These are phyloP conservation scores for Boletales sp. DNA, from an alignment of 768 basidiomycete species.

Conservation along the genomic window DNA sequence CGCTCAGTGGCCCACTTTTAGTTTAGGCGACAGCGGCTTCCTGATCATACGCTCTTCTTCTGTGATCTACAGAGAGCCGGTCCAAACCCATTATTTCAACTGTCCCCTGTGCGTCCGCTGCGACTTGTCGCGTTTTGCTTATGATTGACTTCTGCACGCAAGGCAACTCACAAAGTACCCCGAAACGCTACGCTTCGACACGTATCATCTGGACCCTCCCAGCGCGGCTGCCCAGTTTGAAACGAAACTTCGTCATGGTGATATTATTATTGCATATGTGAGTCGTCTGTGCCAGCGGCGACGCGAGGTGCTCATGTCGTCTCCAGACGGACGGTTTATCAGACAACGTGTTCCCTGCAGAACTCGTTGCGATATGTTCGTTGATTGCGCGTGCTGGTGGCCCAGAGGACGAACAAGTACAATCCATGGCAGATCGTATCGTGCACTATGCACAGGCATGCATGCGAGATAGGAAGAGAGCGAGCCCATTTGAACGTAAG, in stretches of 20 bases:
- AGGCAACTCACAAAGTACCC: conserved; percentile 38
- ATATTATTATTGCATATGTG: conserved; percentile 50
- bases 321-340: conserved; percentile 52
- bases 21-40: conserved; percentile 79
- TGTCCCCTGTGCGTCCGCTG: conserved; percentile 27
- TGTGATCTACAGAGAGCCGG: conserved; percentile 46
- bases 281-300: conserved; percentile 8
- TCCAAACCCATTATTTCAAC: conserved; percentile 33
- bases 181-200: conserved; percentile 2
- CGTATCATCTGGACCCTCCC: conserved; percentile 34
- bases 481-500: conserved; percentile 75
- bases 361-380: conserved; percentile 67
- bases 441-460: conserved; percentile 66
- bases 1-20: conserved; percentile 25
- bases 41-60: conserved; percentile 66
- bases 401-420: conserved; percentile 59
- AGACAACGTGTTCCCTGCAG: conserved; percentile 61
- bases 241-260: conserved; percentile 48
- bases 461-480: conserved; percentile 62
- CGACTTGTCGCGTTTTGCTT: neutral
- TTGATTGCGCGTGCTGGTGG: conserved; percentile 55
- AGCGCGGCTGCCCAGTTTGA: conserved; percentile 43
- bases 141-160: conserved; percentile 1
- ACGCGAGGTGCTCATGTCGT: conserved; percentile 2
- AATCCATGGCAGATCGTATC: conserved; percentile 68